Evolutionary conservation across 1,284 basidiomycete genomes (phyloP).

Genomic region (Xerocomus amazonicus): DNA sequence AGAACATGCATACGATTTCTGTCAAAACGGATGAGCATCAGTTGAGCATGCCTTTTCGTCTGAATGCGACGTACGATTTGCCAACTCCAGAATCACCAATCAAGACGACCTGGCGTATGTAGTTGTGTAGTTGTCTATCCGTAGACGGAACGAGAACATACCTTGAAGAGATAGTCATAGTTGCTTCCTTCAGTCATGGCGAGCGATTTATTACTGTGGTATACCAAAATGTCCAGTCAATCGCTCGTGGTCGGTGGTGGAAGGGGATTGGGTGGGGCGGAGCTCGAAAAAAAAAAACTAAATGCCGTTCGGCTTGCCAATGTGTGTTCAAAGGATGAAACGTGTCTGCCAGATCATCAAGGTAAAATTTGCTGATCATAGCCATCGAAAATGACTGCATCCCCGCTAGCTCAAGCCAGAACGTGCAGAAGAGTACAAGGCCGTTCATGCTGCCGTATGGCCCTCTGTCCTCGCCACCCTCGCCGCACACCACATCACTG

Average conservation of each 20-base stretch:
- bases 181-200: conserved; percentile 85
- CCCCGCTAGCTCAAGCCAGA: conserved; percentile 56
- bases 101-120: conserved; percentile 73
- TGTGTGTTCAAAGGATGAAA: conserved; percentile 28
- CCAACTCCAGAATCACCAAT: conserved; percentile 99
- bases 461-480: conserved; percentile 68
- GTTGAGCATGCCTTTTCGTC: background rate
- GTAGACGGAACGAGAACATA: conserved; percentile 32
- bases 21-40: background rate
- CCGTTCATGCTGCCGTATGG: conserved; percentile 66
- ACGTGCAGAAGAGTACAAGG: conserved; percentile 62
- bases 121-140: background rate
- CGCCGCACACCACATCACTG: conserved; percentile 62
- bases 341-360: conserved; percentile 75
- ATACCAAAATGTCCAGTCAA: too few relatives aligned
- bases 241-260: too few relatives aligned
- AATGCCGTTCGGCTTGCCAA: too few relatives aligned
- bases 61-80: conserved; percentile 72
- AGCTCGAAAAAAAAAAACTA: too few relatives aligned
- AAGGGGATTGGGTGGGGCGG: too few relatives aligned
- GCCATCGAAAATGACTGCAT: background rate
- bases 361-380: conserved; percentile 30
- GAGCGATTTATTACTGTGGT: conserved; percentile 1
- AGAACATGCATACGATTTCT: conserved; percentile 25
- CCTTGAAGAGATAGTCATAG: conserved; percentile 97